Conservation (phyloP, 2,329 filamentous ascomycete species). For the Colletotrichum plurivorum region DNA sequence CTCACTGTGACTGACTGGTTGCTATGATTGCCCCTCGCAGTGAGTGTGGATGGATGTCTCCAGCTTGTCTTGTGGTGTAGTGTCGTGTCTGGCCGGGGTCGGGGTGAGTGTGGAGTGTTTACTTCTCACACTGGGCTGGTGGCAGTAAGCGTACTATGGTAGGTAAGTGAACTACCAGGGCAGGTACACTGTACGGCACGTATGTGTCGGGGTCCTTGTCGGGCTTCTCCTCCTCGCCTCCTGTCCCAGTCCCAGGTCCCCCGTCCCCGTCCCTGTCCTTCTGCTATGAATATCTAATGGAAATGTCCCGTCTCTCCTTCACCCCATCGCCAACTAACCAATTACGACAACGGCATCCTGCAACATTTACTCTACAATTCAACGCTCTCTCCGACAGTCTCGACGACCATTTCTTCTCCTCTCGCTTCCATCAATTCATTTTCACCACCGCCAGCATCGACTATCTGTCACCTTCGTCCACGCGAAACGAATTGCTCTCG, state of each 20-base stretch:
- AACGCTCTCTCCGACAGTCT: slow-evolving; percentile 22
- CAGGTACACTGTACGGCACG: background rate
- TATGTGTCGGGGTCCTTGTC: slow-evolving; percentile 33
- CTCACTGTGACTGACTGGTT: too few relatives aligned
- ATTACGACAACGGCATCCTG: slow-evolving; percentile 38
- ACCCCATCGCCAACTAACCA: slow-evolving; percentile 38
- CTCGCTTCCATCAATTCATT: slow-evolving; percentile 34
- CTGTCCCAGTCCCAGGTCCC: slow-evolving; percentile 1
- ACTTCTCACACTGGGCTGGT: too few relatives aligned
- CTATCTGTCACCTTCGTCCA: slow-evolving; percentile 12
- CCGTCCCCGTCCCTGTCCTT: slow-evolving; percentile 23
- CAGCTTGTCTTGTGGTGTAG: too few relatives aligned
- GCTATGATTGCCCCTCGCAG: too few relatives aligned
- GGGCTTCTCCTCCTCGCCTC: slow-evolving; percentile 18
- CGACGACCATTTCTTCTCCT: slow-evolving; percentile 31
- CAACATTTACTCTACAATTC: slow-evolving; percentile 36
- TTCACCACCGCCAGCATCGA: slow-evolving; percentile 16
- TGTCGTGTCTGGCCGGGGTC: too few relatives aligned
- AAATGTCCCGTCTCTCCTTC: slow-evolving; percentile 39
- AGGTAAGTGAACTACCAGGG: too few relatives aligned
- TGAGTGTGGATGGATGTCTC: background rate
- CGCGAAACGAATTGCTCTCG: slow-evolving; percentile 21
- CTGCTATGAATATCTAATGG: slow-evolving; percentile 39
- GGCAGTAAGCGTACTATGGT: too few relatives aligned
- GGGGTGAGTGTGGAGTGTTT: too few relatives aligned